These are phyloP conservation scores for Fagopyrum homotropicum DNA, from an alignment of 148 eudicot species.

Conservation along the genomic window DNA sequence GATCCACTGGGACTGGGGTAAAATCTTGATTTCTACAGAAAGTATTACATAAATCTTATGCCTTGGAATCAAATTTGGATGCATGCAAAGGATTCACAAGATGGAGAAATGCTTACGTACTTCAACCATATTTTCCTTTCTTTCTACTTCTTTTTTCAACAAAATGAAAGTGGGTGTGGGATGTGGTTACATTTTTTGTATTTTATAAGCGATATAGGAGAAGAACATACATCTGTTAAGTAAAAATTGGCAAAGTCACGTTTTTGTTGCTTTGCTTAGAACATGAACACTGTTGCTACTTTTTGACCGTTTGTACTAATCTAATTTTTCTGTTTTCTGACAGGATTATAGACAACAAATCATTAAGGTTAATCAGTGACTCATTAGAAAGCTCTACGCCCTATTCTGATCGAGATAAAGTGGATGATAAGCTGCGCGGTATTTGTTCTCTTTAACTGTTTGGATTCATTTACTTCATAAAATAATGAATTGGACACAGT, in stretches of 20 bases:
- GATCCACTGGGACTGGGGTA: constrained; percentile 99
- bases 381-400: constrained; percentile 56
- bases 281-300: neutral
- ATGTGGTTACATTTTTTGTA: neutral
- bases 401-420: constrained; percentile 41
- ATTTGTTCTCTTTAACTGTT: constrained; percentile 19
- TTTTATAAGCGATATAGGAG: neutral
- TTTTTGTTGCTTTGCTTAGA: neutral
- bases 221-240: neutral
- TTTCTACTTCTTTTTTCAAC: neutral
- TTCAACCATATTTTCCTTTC: neutral
- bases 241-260: neutral
- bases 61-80: neutral
- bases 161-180: neutral
- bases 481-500: neutral
- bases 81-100: neutral
- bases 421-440: constrained; percentile 72
- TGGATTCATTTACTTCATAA: neutral
- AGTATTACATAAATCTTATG: neutral
- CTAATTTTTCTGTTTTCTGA: constrained; percentile 15
- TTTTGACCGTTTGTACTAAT: constrained; percentile 12
- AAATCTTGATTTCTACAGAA: constrained; percentile 3
- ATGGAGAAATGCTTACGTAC: neutral
- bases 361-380: constrained; percentile 76
- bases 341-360: constrained; percentile 88